Evolutionary conservation across 768 basidiomycete genomes (phyloP), one percentile per base, ranked within the genome.

Genomic region (Macrolepiota albuminosa): DNA sequence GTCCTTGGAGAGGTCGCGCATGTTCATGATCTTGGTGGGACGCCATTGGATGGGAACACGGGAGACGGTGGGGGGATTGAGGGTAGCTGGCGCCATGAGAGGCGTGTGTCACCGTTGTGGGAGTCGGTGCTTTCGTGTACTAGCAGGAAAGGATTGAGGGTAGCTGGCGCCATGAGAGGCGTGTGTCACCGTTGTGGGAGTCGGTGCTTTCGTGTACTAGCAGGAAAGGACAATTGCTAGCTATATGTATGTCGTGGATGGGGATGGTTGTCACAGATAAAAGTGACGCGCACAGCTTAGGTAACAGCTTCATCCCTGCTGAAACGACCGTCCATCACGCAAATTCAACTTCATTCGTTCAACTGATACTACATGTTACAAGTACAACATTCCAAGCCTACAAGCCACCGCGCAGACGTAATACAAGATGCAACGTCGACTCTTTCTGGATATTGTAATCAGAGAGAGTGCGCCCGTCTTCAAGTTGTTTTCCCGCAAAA

Each of bases 1-100:
- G 75, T 94, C 92, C 73, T 84, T 86, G 68, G 91, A 89, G 62
- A 94, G 83, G 83, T 94, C 92, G 73, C 84, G 83, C 81, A 91
- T 88, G 76, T 91, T 90, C 91, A 93, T 93, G 66, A 90, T 87
- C 79, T 89, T 92, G 52, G 90, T 93, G 21, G 86, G 86, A 46
- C 88, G 85, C 91, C 91, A 93, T 75, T 75, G 66, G 59, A 86
- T 68, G 59, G 68, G 56, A 43, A 69, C 67, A 47, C 62, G 67
- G 7, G 64, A 60, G 34, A 73, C 65, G 18, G 72, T 63, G 61
- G 70, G 66, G 14, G 63, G 57, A 26, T 72, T 66, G 29, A 71
- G 63, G 63, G 70, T 63, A 60, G 68, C 67, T 56, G 69, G 68
- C 40, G 72, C 67, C 73, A 75, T 76, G 31, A 63, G 33, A 61